Conservation (phyloP, 805 yeast species). For the Candida rishiriensis region DNA sequence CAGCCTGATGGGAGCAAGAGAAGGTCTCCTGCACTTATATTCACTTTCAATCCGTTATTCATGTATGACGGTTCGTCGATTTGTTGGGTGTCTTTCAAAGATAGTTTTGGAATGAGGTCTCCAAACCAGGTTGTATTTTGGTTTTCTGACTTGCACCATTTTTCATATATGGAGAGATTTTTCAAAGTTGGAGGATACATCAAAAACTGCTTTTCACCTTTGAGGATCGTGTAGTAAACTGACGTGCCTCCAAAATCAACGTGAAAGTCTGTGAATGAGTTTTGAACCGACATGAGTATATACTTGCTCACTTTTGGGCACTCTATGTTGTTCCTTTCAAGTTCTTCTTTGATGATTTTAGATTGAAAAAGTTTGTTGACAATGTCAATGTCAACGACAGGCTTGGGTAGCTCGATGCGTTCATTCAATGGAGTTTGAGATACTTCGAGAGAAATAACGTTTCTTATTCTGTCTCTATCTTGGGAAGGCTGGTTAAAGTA, state of each 20-base stretch:
- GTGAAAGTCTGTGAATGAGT: slow-evolving; percentile 86
- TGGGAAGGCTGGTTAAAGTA: slow-evolving; percentile 48
- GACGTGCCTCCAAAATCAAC: slow-evolving; percentile 91
- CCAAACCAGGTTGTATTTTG: slow-evolving; percentile 67
- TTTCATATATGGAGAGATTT: slow-evolving; percentile 57
- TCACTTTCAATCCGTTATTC: slow-evolving; percentile 32
- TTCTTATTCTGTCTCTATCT: slow-evolving; percentile 61
- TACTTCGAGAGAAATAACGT: slow-evolving; percentile 80
- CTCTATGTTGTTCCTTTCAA: slow-evolving; percentile 17
- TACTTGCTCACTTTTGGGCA: slow-evolving; percentile 68
- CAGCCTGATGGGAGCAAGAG: slow-evolving; percentile 87
- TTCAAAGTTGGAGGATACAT: slow-evolving; percentile 71
- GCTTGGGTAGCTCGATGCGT: slow-evolving; percentile 54
- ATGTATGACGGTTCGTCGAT: slow-evolving; percentile 24
- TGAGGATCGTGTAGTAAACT: slow-evolving; percentile 77
- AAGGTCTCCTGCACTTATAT: slow-evolving; percentile 57
- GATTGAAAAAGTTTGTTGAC: slow-evolving; percentile 61
- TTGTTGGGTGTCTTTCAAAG: slow-evolving; percentile 4
- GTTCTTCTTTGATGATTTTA: slow-evolving; percentile 6
- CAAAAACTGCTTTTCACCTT: slow-evolving; percentile 71
- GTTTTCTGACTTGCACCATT: slow-evolving; percentile 67
- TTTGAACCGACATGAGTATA: slow-evolving; percentile 78
- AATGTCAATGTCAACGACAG: slow-evolving; percentile 63
- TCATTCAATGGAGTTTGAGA: slow-evolving; percentile 50
- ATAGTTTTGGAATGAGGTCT: slow-evolving; percentile 33